These are phyloP conservation scores for Delonix regia DNA, from an alignment of 306 rosid species.

Conservation along the genomic window DNA sequence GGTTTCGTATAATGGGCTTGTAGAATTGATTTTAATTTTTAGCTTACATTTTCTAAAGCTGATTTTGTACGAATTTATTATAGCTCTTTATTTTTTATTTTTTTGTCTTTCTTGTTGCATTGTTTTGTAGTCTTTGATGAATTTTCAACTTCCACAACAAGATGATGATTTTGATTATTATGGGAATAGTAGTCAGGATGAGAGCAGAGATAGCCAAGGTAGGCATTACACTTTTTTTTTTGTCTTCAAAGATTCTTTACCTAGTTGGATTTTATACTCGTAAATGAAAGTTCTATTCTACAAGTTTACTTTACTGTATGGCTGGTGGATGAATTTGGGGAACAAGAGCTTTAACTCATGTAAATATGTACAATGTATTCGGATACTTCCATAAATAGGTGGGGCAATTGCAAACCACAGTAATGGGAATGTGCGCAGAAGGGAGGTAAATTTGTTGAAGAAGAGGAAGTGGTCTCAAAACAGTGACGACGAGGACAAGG, in stretches of 20 bases:
- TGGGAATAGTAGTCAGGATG: slow-evolving; percentile 98
- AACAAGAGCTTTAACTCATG: slow-evolving; percentile 27
- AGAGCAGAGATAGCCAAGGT: slow-evolving; percentile 97
- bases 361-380: slow-evolving; percentile 28
- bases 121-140: slow-evolving; percentile 88
- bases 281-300: slow-evolving; percentile 18
- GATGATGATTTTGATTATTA: slow-evolving; percentile 91
- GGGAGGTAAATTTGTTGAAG: slow-evolving; percentile 59
- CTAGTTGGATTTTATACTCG: slow-evolving; percentile 27
- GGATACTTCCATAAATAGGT: slow-evolving; percentile 53
- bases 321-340: slow-evolving; percentile 26
- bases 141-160: slow-evolving; percentile 86
- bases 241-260: slow-evolving; percentile 23
- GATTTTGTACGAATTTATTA: slow-evolving; percentile 17
- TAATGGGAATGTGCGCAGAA: slow-evolving; percentile 67
- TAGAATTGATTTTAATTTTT: slow-evolving; percentile 28
- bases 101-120: slow-evolving; percentile 35
- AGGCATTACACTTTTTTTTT: slow-evolving; percentile 30
- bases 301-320: slow-evolving; percentile 10
- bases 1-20: slow-evolving; percentile 15
- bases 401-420: slow-evolving; percentile 52
- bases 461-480: slow-evolving; percentile 66
- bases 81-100: not conserved
- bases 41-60: not conserved
- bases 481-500: slow-evolving; percentile 74